phyloP scores from a whole-genome alignment of 768 basidiomycete genomes.

The Lentinula boryana region DNA sequence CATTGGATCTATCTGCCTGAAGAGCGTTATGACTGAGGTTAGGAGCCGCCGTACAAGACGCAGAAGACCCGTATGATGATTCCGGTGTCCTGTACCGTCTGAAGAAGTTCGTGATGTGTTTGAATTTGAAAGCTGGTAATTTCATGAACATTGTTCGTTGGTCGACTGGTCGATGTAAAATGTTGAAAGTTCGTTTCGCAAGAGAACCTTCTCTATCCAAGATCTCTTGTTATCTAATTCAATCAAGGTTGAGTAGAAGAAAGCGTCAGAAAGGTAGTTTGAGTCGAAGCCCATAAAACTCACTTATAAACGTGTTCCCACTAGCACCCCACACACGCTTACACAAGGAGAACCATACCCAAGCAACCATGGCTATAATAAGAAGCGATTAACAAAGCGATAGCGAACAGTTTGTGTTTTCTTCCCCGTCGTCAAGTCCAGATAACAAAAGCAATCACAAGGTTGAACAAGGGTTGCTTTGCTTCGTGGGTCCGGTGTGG shows the following conservation, averaged over 20 bases:
- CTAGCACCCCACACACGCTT: not conserved
- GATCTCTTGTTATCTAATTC: not conserved
- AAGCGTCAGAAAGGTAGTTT: not conserved
- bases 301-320: not conserved
- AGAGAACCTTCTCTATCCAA: not conserved
- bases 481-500: not conserved
- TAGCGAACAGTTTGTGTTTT: not conserved
- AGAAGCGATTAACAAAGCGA: not conserved
- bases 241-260: not conserved
- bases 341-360: not conserved
- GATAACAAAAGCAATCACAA: not conserved
- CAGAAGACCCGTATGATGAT: not conserved
- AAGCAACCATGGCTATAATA: not conserved
- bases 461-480: not conserved
- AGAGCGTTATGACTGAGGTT: not conserved
- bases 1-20: not conserved
- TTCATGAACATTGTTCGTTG: not conserved
- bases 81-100: not conserved
- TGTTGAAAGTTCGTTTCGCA: too few species aligned
- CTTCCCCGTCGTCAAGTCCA: not conserved
- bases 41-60: not conserved
- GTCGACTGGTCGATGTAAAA: not conserved
- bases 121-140: not conserved
- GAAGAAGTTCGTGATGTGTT: not conserved
- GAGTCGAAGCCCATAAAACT: not conserved